A percentile compares a stretch with the other conserved stretches of the same genome.
These are phyloP conservation scores for Sedum album DNA, from an alignment of 164 flowering plant species.

Conservation along the genomic window DNA sequence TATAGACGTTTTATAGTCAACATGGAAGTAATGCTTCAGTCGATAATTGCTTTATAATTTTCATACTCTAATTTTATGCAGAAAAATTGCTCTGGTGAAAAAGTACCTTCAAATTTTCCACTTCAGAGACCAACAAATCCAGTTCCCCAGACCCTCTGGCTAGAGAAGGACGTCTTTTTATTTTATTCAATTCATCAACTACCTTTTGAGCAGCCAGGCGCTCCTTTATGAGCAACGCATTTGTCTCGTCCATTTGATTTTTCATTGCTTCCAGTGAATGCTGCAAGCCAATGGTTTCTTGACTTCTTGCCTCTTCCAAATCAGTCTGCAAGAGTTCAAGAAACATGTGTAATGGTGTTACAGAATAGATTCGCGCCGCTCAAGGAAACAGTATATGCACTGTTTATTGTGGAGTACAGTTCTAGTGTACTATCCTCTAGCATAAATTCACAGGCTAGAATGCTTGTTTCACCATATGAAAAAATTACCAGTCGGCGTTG, in stretches of 20 bases:
- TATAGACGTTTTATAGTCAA: no score
- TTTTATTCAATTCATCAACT: constrained; percentile 41
- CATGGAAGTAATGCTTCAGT: no score
- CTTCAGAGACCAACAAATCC: constrained; percentile 45
- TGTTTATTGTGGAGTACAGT: neutral
- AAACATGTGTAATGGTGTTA: neutral
- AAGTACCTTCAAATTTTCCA: constrained; percentile 68
- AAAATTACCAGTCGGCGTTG: constrained; percentile 27
- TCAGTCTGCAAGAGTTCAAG: constrained; percentile 35
- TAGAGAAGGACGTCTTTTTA: constrained; percentile 39
- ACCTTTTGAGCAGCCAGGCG: constrained; percentile 42
- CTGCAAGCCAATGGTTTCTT: constrained; percentile 41
- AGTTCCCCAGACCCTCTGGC: constrained; percentile 47
- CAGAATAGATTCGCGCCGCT: neutral
- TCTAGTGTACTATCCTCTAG: neutral
- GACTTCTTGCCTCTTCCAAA: constrained; percentile 58
- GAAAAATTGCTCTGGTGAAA: neutral
- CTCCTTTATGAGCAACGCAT: constrained; percentile 39
- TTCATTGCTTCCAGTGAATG: constrained; percentile 39
- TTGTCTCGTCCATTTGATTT: constrained; percentile 39
- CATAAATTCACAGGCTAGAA: neutral
- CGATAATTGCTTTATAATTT: no score
- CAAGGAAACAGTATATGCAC: neutral
- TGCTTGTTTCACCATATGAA: neutral
- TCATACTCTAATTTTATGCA: neutral